These are phyloP conservation scores for Acacia pycnantha DNA, from an alignment of 331 rosid genomes.

Conservation along the genomic window DNA sequence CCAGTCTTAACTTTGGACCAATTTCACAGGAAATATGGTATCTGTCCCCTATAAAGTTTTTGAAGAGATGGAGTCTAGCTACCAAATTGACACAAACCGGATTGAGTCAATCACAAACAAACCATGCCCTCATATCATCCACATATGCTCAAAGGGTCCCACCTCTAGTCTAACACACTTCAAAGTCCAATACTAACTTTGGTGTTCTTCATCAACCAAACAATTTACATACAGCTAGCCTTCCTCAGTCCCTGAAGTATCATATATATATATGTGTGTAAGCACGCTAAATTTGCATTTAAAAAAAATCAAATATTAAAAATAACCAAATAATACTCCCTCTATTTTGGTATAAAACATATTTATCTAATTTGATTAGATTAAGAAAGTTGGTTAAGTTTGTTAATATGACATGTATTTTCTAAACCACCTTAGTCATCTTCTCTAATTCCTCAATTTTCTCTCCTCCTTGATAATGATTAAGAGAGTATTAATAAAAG, in stretches of 20 bases:
- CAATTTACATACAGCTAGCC: neutral
- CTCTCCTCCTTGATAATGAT: too few relatives aligned
- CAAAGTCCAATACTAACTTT: neutral
- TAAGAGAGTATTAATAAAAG: too few relatives aligned
- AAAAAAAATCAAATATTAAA: neutral
- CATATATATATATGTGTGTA: neutral
- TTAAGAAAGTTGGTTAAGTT: too few relatives aligned
- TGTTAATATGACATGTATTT: too few relatives aligned
- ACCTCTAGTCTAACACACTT: neutral
- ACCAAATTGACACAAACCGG: neutral
- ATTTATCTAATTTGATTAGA: too few relatives aligned
- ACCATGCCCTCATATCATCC: neutral
- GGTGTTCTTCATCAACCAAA: neutral
- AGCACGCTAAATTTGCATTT: neutral
- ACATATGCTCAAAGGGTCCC: neutral
- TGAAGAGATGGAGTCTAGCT: neutral
- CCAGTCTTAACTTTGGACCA: neutral
- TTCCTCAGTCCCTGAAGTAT: neutral
- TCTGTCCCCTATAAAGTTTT: neutral
- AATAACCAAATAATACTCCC: neutral
- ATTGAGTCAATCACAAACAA: neutral
- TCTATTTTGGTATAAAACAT: too few relatives aligned
- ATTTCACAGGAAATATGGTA: neutral
- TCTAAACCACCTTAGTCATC: too few relatives aligned
- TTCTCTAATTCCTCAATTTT: too few relatives aligned